Base-by-base conservation (phyloP, 2,329 filamentous ascomycete genomes). In the Emericellopsis cladophorae region DNA sequence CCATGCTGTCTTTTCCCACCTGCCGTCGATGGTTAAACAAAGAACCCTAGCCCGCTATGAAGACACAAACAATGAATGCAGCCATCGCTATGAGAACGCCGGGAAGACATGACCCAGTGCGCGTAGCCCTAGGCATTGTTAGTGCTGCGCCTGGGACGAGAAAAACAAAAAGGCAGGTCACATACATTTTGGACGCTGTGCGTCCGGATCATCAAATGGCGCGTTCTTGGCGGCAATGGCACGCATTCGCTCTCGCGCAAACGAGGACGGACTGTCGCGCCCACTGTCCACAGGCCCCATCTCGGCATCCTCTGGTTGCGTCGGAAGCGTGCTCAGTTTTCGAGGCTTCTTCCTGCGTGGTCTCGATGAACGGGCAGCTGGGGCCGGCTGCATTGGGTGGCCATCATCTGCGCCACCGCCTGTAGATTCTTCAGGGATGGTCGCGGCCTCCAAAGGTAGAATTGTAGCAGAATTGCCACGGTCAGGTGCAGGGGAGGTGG, bases 21-120 rank as follows among this genome's bases (percentile, higher is more conserved):
- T 22, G 16, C 21, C 26, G 36, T 23, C 14, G 5, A 37, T 35
- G 8, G 26, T 39, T 18, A 24, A 40, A 31, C 23, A 43, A 36
- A 38, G 18, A 40, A 36, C 23, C 38, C 18, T 32, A 26, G 23
- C 26, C n/a, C 37, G 22, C 29, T 31, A 16, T 26, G 37, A 31
- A 39, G 26, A 39, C 12, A 39, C 12, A 31, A 16, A 29, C 15
- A 31, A 31, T 15, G 32, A 21, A 35, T 9, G 26, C 22, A n/a
- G 37, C 22, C 22, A 7, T 31, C 24, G 29, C 29, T 38, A 59
- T 36, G 51, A 52, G 40, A 62, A 58, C 18, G 61, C 60, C 5
- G 66, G 66, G 40, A 69, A 69, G 40, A 68, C 54, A 35, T 65
- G 66, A 31, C 60, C 56, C 41, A 66, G 52, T 40, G 56, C 59